phyloP scores from a whole-genome alignment of 179 eudicot species.

The Sideroxylon spinosum region DNA sequence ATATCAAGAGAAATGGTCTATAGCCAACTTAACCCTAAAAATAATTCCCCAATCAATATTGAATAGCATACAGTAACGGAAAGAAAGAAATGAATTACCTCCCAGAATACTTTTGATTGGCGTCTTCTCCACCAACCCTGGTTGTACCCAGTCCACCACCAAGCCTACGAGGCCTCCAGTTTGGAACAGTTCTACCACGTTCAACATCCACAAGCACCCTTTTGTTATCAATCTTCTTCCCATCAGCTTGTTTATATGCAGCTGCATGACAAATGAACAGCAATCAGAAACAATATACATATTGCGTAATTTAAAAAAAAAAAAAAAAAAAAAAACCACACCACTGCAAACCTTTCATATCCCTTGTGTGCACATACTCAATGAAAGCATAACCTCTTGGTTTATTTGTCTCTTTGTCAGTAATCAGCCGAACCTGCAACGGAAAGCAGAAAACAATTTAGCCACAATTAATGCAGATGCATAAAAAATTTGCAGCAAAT shows the following conservation, averaged over 20 bases:
- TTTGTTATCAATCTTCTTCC: conserved; percentile 86
- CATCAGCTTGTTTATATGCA: conserved; percentile 98
- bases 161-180: conserved; percentile 96
- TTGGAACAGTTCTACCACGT: conserved; percentile 98
- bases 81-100: conserved; percentile 37
- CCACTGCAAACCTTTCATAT: conserved; percentile 73
- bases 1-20: conserved; percentile 1
- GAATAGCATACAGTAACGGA: neutral
- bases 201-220: conserved; percentile 99
- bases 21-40: neutral
- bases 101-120: conserved; percentile 46
- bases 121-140: conserved; percentile 82
- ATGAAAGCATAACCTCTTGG: conserved; percentile 96
- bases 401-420: conserved; percentile 73
- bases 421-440: conserved; percentile 72
- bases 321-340: neutral
- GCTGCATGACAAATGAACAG: conserved; percentile 35
- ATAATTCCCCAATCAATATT: neutral
- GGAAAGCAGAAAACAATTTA: conserved; percentile 6
- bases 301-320: neutral
- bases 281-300: neutral
- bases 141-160: conserved; percentile 98
- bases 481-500: conserved; percentile 5
- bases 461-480: conserved; percentile 12
- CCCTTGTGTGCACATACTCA: conserved; percentile 86